phyloP scores from a whole-genome alignment of 1,284 basidiomycete genomes.

The Mycosarcoma mackinlayi region DNA sequence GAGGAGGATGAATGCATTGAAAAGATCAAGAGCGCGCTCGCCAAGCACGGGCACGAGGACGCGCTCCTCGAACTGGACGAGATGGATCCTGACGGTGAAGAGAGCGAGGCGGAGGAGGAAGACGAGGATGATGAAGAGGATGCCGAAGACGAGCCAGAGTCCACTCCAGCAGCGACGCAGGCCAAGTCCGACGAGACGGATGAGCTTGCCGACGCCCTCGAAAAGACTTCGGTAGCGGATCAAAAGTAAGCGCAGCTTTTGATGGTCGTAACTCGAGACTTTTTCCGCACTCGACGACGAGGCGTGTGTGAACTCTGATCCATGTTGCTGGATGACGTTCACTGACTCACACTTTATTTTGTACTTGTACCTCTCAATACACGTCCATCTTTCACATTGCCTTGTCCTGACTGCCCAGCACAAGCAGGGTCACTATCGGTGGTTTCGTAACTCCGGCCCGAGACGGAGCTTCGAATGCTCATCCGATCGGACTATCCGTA shows the following conservation, averaged over 20 bases:
- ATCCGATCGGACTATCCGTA: not conserved
- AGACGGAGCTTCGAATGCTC: not conserved
- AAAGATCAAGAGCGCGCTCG: slow-evolving; percentile 58
- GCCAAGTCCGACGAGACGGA: slow-evolving; percentile 44
- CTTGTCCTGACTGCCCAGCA: not conserved
- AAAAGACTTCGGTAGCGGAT: slow-evolving; percentile 38
- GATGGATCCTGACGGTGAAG: slow-evolving; percentile 66
- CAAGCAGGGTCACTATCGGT: not conserved
- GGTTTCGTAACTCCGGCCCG: too few relatives aligned
- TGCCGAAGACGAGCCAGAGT: slow-evolving; percentile 12
- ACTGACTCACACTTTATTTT: slow-evolving; percentile 12
- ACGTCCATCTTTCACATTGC: not conserved
- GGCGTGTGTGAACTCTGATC: not conserved
- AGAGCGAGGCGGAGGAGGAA: slow-evolving; percentile 56
- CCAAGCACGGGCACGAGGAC: slow-evolving; percentile 56
- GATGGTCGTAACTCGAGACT: not conserved
- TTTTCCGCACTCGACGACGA: not conserved
- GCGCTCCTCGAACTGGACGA: slow-evolving; percentile 64
- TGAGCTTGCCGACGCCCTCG: slow-evolving; percentile 48
- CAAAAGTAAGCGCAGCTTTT: slow-evolving; percentile 23
- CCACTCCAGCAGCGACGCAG: slow-evolving; percentile 6
- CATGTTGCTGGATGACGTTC: not conserved
- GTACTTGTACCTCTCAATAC: slow-evolving; percentile 19
- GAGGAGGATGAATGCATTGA: slow-evolving; percentile 65
- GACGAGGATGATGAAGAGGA: slow-evolving; percentile 38